Base-by-base conservation (phyloP, 768 basidiomycete genomes). In the Hirschioporus abietinus region DNA sequence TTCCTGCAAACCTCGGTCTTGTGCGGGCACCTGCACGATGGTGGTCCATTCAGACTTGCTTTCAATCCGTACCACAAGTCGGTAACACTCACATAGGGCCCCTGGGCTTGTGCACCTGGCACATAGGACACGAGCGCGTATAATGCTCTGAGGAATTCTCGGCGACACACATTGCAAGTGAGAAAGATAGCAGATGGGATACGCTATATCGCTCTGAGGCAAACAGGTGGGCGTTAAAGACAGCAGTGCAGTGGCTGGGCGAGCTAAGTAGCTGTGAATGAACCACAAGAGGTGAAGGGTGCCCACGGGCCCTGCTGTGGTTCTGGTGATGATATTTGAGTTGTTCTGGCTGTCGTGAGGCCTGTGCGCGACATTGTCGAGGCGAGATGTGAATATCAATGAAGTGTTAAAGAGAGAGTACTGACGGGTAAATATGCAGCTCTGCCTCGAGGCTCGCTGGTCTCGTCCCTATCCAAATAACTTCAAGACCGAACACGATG, bases 61-160 rank as follows among this genome's bases (percentile, higher is more conserved):
- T 27, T 69, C 34, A 35, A 62, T 24, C 70, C 25, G 64, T 64
- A 30, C 30, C 30, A 30, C 30, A 30, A 30, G 66, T 61, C 67
- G 60, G 36, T 67, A 65, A 63, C 64, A 60, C 66, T 35, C 35
- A 52, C 59, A 58, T 65, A n/a, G 66, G 63, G 65, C 75, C 76
- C 66, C 78, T 88, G 76, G 75, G 88, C 80, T 79, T 82, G 80
- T 89, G 92, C 70, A 92, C 89, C 80, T 86, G 90, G 84, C 92
- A 93, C 90, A 93, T 92, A 2, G 90, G 89, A 74, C 92, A 93
- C 67, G 84, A 83, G 66, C 82, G 82, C 60, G 84, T 84, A 25
- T 86, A 83, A 77, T 89, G 86, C 78, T 89, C 87, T 72, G 87
- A 76, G 60, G 90, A 89, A 72, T 88, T 88, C 67, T 86, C 81